phyloP scores from a whole-genome alignment of 1,139 yeast genomes.

The Debaryomyces coudertii region DNA sequence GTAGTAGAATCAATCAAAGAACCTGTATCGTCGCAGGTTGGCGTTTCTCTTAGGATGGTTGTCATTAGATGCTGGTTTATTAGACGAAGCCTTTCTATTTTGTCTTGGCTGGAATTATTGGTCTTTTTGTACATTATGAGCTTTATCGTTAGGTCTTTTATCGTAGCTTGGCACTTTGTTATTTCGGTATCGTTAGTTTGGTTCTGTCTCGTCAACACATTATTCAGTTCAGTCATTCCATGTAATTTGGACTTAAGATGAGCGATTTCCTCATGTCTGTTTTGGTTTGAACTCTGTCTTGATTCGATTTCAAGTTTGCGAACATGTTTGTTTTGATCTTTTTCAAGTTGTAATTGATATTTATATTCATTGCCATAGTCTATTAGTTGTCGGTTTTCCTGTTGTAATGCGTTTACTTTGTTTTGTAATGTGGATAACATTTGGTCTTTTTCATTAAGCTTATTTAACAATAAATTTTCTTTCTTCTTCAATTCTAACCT shows the following conservation, averaged over 20 bases:
- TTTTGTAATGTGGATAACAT: slow-evolving; percentile 9
- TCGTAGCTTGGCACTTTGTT: background rate
- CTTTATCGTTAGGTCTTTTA: slow-evolving; percentile 11
- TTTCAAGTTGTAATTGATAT: background rate
- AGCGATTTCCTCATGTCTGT: background rate
- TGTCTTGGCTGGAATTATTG: slow-evolving; percentile 1
- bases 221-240: slow-evolving; percentile 2
- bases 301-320: background rate
- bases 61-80: slow-evolving; percentile 7
- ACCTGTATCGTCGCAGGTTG: slow-evolving; percentile 8
- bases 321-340: background rate
- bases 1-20: slow-evolving; percentile 10
- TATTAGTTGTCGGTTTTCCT: slow-evolving; percentile 7
- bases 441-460: slow-evolving; percentile 14
- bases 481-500: slow-evolving; percentile 8
- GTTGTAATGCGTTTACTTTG: slow-evolving; percentile 4
- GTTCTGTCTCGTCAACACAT: background rate
- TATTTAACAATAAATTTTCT: slow-evolving; percentile 15
- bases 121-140: slow-evolving; percentile 11
- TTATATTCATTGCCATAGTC: background rate
- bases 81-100: slow-evolving; percentile 9
- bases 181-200: slow-evolving; percentile 5
- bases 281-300: background rate
- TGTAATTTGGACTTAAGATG: background rate
- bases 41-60: background rate